Evolutionary conservation across 139 green algal species (phyloP), one percentile per base, ranked within the genome.

Genomic region (Diplosphaera chodatii): DNA sequence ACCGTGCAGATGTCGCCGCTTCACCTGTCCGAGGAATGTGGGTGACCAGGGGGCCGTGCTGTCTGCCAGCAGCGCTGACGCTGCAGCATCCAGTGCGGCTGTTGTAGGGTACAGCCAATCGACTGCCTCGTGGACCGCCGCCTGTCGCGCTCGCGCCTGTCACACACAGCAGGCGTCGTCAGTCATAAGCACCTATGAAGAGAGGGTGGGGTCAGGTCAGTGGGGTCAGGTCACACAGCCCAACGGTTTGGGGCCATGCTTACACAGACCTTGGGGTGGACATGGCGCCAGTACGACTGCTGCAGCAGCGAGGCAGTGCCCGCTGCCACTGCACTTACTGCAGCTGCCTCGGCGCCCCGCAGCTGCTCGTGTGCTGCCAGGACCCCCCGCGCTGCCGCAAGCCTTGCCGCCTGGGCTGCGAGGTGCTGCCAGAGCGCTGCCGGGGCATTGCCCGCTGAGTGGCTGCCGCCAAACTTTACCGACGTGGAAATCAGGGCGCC

Each of bases 41-140:
- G 48, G 48, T 3, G 48, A 27, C 48, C 48, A 59, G 10, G 48
- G 13, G 48, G 29, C 23, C 31, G 3, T 40, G 29, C n/a, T 31
- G 22, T 48, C 64, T 15, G 22, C 48, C 37, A 84, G 37, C 29
- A 83, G 23, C 1, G 71, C 75, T 31, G 55, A 48, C 67, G 90
- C 87, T 15, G 87, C 18, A 1, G 72, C 83, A 16, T 67, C 69
- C 10, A 88, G 63, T 4, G 77, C 77, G 1, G 66, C 48, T 0
- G 93, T 34, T 13, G 75, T 20, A 0, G 86, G 80, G 23, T 83
- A 75, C 55, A 89, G 67, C 67, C 75, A 80, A 69, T 91, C 85
- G 0, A 91, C n/a, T 2, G 72, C 76, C 4, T 86, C 74, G 69
- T 94, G 88, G 0, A 55, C 32, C 0, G 86, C 76, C 13, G 79